A percentile compares a stretch with the other conserved stretches of the same genome.
Conservation (phyloP, 202 grass and related monocot species). For the Carex sylvatica region DNA sequence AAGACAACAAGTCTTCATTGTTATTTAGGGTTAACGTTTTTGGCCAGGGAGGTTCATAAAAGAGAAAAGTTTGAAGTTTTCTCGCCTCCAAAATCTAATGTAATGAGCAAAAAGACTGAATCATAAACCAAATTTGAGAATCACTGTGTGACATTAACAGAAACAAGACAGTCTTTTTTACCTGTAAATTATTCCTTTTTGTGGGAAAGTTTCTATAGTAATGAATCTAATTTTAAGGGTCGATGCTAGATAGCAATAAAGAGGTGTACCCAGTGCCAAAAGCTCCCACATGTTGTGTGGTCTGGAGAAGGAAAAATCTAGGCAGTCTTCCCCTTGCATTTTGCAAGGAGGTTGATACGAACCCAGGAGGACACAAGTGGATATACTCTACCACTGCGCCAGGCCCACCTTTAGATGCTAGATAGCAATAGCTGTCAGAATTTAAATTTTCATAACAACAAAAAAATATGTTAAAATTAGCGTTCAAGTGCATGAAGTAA, state of each 20-base stretch:
- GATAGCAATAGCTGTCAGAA: background rate
- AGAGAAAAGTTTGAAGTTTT: background rate
- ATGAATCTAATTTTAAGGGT: background rate
- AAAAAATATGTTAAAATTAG: background rate
- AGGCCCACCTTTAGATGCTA: background rate
- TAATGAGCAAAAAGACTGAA: background rate
- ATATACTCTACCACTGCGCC: too few relatives aligned
- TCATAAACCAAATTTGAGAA: background rate
- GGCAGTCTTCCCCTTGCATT: too few relatives aligned
- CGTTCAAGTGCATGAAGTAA: background rate
- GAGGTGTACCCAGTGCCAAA: too few relatives aligned
- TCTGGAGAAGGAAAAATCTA: too few relatives aligned
- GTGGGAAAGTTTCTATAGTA: background rate
- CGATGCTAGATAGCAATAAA: background rate
- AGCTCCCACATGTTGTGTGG: too few relatives aligned
- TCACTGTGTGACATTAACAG: too few relatives aligned
- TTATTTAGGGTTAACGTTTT: background rate
- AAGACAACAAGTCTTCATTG: background rate
- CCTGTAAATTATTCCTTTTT: background rate
- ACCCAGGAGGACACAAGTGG: too few relatives aligned
- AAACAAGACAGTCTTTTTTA: background rate
- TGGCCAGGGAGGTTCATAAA: background rate
- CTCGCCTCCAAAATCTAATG: background rate
- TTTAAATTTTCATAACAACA: background rate
- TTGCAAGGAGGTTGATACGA: too few relatives aligned